Evolutionary conservation across 1,284 basidiomycete genomes (phyloP).

Genomic region (Sparassis latifolia): DNA sequence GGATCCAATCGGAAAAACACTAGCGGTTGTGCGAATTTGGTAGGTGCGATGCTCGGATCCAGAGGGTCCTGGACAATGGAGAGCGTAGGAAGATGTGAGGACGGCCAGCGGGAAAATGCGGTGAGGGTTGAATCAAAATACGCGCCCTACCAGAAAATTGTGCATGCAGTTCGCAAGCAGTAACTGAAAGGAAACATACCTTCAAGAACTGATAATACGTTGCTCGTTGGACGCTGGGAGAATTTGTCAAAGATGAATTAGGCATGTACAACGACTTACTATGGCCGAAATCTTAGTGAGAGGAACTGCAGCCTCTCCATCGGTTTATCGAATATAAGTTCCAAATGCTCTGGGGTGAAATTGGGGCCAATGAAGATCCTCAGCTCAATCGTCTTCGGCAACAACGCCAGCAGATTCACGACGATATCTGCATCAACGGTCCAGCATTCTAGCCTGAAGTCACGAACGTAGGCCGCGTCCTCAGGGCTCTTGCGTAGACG

Average conservation of each 20-base stretch:
- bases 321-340: constrained; percentile 45
- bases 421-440: constrained; percentile 56
- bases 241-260: not conserved
- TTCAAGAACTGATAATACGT: constrained; percentile 67
- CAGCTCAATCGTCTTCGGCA: constrained; percentile 42
- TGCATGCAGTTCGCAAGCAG: not conserved
- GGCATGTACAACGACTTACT: constrained; percentile 34
- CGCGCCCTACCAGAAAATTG: constrained; percentile 37
- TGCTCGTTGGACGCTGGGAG: constrained; percentile 51
- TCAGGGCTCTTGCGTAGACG: constrained; percentile 36
- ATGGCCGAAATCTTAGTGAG: constrained; percentile 59
- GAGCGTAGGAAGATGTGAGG: constrained; percentile 34
- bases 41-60: constrained; percentile 28
- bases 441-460: constrained; percentile 50
- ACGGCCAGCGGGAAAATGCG: constrained; percentile 52
- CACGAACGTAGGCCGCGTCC: constrained; percentile 34
- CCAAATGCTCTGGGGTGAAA: constrained; percentile 61
- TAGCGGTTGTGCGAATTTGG: constrained; percentile 62
- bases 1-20: constrained; percentile 63
- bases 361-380: constrained; percentile 53
- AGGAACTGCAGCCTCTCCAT: constrained; percentile 34
- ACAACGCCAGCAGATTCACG: constrained; percentile 45
- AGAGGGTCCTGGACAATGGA: constrained; percentile 66
- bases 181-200: constrained; percentile 23
- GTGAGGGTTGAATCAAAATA: constrained; percentile 61